Evolutionary conservation across 106 monocot species (phyloP), one percentile per base, ranked within the genome.

Genomic region (Cymbidium sinense): DNA sequence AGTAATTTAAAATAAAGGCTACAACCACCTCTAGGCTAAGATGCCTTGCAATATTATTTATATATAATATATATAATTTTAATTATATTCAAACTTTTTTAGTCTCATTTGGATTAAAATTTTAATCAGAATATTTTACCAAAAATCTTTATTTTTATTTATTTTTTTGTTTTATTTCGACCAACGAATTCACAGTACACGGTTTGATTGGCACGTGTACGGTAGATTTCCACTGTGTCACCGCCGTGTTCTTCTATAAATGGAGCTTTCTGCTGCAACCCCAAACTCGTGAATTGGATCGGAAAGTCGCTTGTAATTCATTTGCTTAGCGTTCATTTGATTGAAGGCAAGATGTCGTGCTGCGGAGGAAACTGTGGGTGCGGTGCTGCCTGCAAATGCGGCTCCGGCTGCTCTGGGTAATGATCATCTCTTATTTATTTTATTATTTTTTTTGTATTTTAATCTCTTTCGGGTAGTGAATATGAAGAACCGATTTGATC

Each of bases 341-440:
- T 76, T 7, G 7, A 17, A 6, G 1, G 50, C 2, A 82, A 39
- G 34, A 89, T 85, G 91, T 84, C 88, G 81, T 91, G 91, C 86
- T 85, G 87, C 44, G 83, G 85, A 34, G 88, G 91, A 29, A 91
- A 88, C 80, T 88, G 90, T 55, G 85, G 85, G 4, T 90, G 90
- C 64, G 90, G 90, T 1, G 76, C 85, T 28, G 69, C 71, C 76
- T 90, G 90, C 85, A 72, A 81, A 23, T 90, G 90, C 64, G 90
- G 90, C 65, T 82, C 73, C 18, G 80, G 82, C 18, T 90, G 90
- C 55, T 78, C 82, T 74, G 90, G 90, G 90, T 90, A 81, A 70
- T 9, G 10, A 7, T 28, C 50, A 9, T 11, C 8, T 64, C 27
- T 27, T 20, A 7, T 37, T 2, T 20, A 11, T 55, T 33, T 4